These are phyloP conservation scores for Trichomonas vaginalis DNA, from an alignment of 208 protist genomes.

Conservation along the genomic window DNA sequence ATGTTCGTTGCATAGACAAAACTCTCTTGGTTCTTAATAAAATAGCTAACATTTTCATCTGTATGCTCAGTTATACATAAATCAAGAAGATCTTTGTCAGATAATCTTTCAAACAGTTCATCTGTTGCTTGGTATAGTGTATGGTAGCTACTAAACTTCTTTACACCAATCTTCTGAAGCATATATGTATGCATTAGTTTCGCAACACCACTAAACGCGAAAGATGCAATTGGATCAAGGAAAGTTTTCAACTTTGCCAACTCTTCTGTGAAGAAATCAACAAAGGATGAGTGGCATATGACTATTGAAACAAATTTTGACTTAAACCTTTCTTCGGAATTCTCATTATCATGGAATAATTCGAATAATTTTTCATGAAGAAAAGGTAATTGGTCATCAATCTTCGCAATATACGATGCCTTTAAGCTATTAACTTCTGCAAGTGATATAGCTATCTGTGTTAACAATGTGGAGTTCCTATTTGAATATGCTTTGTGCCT, in stretches of 20 bases:
- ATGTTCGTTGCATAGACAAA: not conserved
- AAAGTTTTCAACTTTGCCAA: not conserved
- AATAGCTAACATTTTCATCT: not conserved
- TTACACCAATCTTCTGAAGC: not conserved
- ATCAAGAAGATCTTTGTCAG: not conserved
- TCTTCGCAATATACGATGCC: not conserved
- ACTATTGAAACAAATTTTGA: not conserved
- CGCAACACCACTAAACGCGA: not conserved
- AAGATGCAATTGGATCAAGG: not conserved
- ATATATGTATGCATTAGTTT: not conserved
- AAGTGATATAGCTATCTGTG: not conserved
- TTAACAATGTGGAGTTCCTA: not conserved
- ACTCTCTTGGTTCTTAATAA: not conserved
- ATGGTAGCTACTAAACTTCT: not conserved
- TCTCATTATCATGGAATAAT: not conserved
- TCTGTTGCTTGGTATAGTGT: not conserved
- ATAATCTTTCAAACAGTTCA: not conserved
- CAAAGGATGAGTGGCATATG: not conserved
- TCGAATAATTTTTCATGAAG: not conserved
- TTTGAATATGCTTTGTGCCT: not conserved
- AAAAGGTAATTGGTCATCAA: not conserved
- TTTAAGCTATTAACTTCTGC: not conserved
- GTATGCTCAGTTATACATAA: not conserved
- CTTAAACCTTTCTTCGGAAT: not conserved
- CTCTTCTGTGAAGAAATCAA: not conserved